Conservation (phyloP, 345 rosid species). For the Brassica cretica region DNA sequence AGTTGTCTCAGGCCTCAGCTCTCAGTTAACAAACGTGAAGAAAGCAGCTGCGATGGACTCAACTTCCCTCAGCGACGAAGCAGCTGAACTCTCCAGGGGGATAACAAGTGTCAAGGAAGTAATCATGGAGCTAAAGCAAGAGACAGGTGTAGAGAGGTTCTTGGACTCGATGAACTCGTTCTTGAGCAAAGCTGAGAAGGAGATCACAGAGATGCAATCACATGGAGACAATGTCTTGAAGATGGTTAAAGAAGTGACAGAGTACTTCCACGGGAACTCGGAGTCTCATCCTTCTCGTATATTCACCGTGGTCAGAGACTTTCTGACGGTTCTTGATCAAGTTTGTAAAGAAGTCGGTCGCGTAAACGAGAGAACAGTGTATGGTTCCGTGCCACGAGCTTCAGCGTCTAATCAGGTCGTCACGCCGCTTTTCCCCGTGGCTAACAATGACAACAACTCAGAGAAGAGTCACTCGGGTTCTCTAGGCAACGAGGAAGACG, state of each 20-base stretch:
- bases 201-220: constrained; percentile 56
- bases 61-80: constrained; percentile 57
- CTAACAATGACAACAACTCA: constrained; percentile 25
- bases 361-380: constrained; percentile 76
- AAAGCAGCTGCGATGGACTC: constrained; percentile 94
- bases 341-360: constrained; percentile 93
- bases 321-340: constrained; percentile 78
- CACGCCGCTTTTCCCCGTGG: constrained; percentile 54
- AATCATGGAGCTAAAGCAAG: constrained; percentile 42
- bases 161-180: constrained; percentile 62
- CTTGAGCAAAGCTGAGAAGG: constrained; percentile 67
- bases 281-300: constrained; percentile 80
- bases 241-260: constrained; percentile 75
- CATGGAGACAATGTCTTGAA: constrained; percentile 47
- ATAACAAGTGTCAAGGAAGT: constrained; percentile 57
- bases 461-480: constrained; percentile 40
- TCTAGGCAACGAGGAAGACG: constrained; percentile 43
- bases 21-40: constrained; percentile 79
- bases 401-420: constrained; percentile 39
- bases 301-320: constrained; percentile 80
- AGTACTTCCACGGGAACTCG: constrained; percentile 88
- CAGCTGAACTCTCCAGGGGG: constrained; percentile 55
- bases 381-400: constrained; percentile 51
- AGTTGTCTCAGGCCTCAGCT: constrained; percentile 76
- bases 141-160: constrained; percentile 42